Percentiles rank a stretch among this genome's conserved stretches.
Evolutionary conservation across 345 rosid species (phyloP).

Genomic region (Hypericum androsaemum): DNA sequence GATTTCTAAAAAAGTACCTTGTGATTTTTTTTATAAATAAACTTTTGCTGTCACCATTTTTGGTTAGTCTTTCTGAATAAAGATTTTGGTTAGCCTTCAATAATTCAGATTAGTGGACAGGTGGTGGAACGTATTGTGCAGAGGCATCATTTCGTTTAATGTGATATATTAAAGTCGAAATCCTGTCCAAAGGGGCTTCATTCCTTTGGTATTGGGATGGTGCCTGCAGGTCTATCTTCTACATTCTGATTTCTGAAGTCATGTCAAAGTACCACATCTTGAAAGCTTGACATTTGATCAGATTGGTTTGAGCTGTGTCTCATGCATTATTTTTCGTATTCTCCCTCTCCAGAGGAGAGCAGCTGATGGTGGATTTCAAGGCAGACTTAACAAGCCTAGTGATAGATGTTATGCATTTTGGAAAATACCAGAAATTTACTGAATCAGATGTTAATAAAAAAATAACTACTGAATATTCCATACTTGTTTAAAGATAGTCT

Average conservation of each 20-base stretch:
- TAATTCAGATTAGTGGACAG: constrained; percentile 43
- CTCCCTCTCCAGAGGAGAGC: constrained; percentile 55
- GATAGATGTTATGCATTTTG: constrained; percentile 98
- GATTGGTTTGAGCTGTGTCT: constrained; percentile 4
- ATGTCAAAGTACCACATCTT: constrained; percentile 2
- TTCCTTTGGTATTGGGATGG: constrained; percentile 60
- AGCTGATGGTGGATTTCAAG: constrained; percentile 85
- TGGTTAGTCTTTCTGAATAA: no score
- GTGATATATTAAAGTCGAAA: constrained; percentile 68
- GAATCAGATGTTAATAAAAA: no score
- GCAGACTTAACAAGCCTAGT: constrained; percentile 74
- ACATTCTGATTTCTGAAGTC: constrained; percentile 8
- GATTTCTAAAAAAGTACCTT: no score
- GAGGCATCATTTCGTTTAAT: constrained; percentile 73
- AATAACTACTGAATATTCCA: constrained; percentile 1
- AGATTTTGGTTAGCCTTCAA: no score
- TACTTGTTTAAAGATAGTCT: constrained; percentile 1
- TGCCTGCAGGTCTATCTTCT: constrained; percentile 46
- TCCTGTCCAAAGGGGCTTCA: constrained; percentile 30
- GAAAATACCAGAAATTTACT: constrained; percentile 25
- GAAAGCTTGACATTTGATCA: constrained; percentile 3
- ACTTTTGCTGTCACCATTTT: no score
- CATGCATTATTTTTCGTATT: not conserved
- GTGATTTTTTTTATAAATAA: no score
- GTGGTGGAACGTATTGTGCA: constrained; percentile 93